These are phyloP conservation scores for Porogramme epimiltina DNA, from an alignment of 1,284 basidiomycete genomes.

Conservation along the genomic window DNA sequence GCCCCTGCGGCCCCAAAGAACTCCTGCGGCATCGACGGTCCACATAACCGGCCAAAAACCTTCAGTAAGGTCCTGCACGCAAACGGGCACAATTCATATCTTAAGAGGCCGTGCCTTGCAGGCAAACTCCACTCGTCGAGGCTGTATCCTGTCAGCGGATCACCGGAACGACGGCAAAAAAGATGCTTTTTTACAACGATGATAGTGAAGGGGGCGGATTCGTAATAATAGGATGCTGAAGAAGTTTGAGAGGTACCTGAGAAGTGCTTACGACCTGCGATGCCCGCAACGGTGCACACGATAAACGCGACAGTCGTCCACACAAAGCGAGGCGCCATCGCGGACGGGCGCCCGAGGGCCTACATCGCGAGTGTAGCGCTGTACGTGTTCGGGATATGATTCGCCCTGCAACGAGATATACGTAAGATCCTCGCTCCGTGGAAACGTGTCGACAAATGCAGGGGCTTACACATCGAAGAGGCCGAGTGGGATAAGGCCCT, in stretches of 20 bases:
- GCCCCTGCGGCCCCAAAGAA: conserved; percentile 49
- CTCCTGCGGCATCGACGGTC: conserved; percentile 57
- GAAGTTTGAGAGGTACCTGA: conserved; percentile 53
- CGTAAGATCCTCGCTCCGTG: too few species aligned
- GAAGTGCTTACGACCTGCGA: conserved; percentile 65
- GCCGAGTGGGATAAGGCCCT: conserved; percentile 58
- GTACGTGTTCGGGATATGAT: conserved; percentile 64
- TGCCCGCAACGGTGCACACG: conserved; percentile 59
- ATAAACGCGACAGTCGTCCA: conserved; percentile 58
- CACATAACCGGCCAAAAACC: conserved; percentile 34
- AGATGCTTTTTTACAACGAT: conserved; percentile 61
- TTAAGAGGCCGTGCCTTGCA: conserved; percentile 40
- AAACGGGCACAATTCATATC: too few species aligned
- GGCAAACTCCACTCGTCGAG: conserved; percentile 55
- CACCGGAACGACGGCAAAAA: conserved; percentile 49
- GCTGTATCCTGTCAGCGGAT: conserved; percentile 53
- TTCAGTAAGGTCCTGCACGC: background rate
- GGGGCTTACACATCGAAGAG: conserved; percentile 49
- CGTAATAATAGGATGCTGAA: conserved; percentile 64
- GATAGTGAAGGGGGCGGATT: conserved; percentile 62
- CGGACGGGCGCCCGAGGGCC: conserved; percentile 53
- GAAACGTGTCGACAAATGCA: background rate
- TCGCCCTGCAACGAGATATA: conserved; percentile 41
- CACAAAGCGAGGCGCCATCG: conserved; percentile 58
- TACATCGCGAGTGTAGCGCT: conserved; percentile 59